Conservation (phyloP, 257 asterid species). For the Anisodus tanguticus region DNA sequence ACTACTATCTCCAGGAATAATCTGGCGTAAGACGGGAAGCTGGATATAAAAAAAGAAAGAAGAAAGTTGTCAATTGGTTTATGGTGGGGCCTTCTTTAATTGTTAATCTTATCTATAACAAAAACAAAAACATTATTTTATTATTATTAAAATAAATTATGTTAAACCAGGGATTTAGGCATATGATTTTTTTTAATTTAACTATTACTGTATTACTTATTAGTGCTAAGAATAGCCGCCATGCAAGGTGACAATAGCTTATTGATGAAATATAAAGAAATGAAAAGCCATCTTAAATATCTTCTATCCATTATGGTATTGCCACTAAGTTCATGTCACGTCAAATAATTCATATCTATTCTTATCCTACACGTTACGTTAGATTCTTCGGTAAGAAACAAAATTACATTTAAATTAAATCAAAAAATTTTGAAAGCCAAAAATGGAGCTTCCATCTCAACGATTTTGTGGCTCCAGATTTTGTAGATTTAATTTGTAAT, state of each 20-base stretch:
- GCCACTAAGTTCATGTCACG: not conserved
- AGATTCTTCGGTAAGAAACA: no score
- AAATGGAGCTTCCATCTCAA: no score
- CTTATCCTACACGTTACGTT: not conserved
- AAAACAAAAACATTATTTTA: not conserved
- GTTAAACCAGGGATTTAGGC: not conserved
- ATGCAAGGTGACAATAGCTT: not conserved
- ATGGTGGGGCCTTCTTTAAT: not conserved
- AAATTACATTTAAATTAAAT: no score
- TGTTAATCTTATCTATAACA: slow-evolving; percentile 20
- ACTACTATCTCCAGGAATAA: no score
- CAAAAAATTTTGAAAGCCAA: no score
- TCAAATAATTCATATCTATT: not conserved
- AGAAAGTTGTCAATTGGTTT: not conserved
- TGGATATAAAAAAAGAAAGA: no score
- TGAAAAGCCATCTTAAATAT: not conserved
- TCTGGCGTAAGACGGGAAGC: no score
- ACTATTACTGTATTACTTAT: not conserved
- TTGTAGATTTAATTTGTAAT: no score
- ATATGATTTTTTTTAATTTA: not conserved
- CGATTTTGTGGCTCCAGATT: no score
- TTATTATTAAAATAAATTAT: not conserved
- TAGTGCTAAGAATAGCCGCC: not conserved
- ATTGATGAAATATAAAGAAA: not conserved
- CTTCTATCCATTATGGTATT: not conserved